Evolutionary conservation across 495 filamentous ascomycete species (phyloP).

Genomic region (Aspergillus haitiensis): DNA sequence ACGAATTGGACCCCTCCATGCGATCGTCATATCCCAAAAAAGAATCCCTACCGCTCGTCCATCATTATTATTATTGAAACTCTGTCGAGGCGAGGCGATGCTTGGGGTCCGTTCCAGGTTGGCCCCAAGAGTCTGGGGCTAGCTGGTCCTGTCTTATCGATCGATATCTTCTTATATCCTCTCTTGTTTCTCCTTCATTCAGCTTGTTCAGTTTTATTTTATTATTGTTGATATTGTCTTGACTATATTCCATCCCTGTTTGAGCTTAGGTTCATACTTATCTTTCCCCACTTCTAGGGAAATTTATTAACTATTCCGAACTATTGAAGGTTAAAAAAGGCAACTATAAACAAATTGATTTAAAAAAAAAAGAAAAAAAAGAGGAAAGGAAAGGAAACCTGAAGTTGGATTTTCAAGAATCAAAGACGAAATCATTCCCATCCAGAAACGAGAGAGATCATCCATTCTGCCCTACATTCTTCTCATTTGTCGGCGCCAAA

Average conservation of each 20-base stretch:
- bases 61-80: slow-evolving; percentile 9
- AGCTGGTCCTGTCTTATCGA: not conserved
- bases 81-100: slow-evolving; percentile 3
- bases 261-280: not conserved
- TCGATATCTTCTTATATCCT: not conserved
- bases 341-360: not conserved
- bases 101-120: slow-evolving; percentile 5
- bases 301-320: not conserved
- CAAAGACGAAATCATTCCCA: too few relatives aligned
- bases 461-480: slow-evolving; percentile 28
- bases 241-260: not conserved
- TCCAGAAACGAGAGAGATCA: not conserved
- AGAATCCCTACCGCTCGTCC: not conserved
- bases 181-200: not conserved
- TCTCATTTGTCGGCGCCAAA: slow-evolving; percentile 9
- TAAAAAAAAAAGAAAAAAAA: slow-evolving; percentile 1
- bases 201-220: not conserved
- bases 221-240: not conserved
- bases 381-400: slow-evolving; percentile 1
- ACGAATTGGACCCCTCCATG: slow-evolving; percentile 24
- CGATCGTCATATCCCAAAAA: slow-evolving; percentile 16
- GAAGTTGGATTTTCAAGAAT: not conserved
- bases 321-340: slow-evolving; percentile 5
- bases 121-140: not conserved
- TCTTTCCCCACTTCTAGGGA: not conserved